Conservation (phyloP, 805 yeast species). For the Starmerella potacharoeniae region DNA sequence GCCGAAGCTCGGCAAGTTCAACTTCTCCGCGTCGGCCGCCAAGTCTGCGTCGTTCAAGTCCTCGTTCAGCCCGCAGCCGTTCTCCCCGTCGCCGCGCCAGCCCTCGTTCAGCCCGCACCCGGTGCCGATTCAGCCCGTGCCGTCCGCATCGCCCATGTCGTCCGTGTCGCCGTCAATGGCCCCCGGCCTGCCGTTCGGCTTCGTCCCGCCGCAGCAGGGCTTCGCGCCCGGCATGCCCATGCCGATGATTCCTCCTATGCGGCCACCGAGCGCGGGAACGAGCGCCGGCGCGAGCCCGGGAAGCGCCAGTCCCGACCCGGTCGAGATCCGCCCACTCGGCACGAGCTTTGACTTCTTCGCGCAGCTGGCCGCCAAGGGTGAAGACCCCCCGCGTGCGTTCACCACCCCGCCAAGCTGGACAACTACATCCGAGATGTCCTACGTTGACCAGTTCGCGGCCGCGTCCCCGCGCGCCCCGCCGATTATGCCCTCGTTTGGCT, state of each 20-base stretch:
- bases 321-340: conserved; percentile 6
- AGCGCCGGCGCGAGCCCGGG: neutral
- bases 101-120: conserved; percentile 8
- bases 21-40: conserved; percentile 49
- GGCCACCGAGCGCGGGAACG: neutral
- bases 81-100: conserved; percentile 1
- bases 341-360: conserved; percentile 15
- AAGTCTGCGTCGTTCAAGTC: conserved; percentile 54
- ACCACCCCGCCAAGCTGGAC: conserved; percentile 21
- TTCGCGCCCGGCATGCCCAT: conserved; percentile 13
- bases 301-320: neutral
- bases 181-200: conserved; percentile 9
- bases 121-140: conserved; percentile 1
- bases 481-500: conserved; percentile 8
- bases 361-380: conserved; percentile 31
- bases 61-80: conserved; percentile 34
- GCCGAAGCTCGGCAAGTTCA: conserved; percentile 31
- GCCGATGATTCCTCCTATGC: conserved; percentile 5
- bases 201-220: conserved; percentile 19
- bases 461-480: conserved; percentile 7
- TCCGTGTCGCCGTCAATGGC: neutral
- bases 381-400: conserved; percentile 16
- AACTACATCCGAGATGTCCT: conserved; percentile 9
- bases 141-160: neutral
- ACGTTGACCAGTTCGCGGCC: conserved; percentile 16